Evolutionary conservation across 306 rosid genomes (phyloP), one percentile per base, ranked within the genome.

Genomic region (Casuarina equisetifolia): DNA sequence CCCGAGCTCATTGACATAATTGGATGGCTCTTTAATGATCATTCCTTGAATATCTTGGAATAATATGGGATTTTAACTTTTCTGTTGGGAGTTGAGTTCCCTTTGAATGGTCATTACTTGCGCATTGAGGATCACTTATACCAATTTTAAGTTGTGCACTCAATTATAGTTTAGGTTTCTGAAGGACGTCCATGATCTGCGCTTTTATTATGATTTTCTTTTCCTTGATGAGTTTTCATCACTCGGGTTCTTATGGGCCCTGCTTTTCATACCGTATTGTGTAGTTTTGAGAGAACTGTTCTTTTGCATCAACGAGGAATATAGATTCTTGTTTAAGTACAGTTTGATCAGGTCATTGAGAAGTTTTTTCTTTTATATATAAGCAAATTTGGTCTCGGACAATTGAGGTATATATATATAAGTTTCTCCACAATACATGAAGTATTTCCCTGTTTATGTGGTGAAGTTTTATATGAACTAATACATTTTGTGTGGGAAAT

Each of bases 1-100:
- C 59, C 53, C 52, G 42, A 58, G 55, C 51, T 46, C 19, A 46
- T 52, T 40, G 74, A 3, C 66, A 68, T 77, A 51, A 17, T 35
- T 13, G 35, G 49, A 68, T 68, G 66, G 13, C 6, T 16, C 20
- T 40, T 43, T 17, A 73, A 49, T 15, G 46, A 36, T 12, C 54
- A 62, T 64, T 54, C 35, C 25, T n/a, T 43, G 39, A 35, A 46
- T 70, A 52, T 72, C 55, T 58, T 58, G 40, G 64, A 58, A 58
- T 19, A 25, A 58, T 10, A 55, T 58, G 4, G 39, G 64, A 58
- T 25, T 25, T 25, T 25, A 58, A 58, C 13, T 32, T 25, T 7
- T 6, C 35, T 0, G 39, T 9, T 13, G 6, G 35, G 38, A 3
- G 15, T 58, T 58, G 64, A 58, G 3, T 58, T 58, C 64, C 9